Percentiles rank a stretch among this genome's conserved stretches.
Evolutionary conservation across 2,329 filamentous ascomycete genomes (phyloP).

Genomic region (Fusarium drepaniforme): DNA sequence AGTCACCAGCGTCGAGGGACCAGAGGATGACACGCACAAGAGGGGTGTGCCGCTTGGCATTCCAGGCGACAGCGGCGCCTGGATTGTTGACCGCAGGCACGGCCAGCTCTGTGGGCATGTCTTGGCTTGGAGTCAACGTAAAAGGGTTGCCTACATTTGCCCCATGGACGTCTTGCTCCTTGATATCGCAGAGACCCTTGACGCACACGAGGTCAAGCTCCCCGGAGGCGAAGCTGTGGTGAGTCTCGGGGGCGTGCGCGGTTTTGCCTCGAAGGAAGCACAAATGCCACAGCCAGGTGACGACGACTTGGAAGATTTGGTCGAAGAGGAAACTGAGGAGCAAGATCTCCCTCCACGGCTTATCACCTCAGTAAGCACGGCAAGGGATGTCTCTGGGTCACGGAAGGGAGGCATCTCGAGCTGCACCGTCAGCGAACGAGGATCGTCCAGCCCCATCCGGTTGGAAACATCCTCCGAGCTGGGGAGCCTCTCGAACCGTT

Average conservation of each 20-base stretch:
- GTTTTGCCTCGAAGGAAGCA: constrained; percentile 19
- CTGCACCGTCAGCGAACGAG: constrained; percentile 30
- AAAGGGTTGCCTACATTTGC: constrained; percentile 89
- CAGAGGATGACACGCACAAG: constrained; percentile 28
- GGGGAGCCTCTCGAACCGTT: constrained; percentile 43
- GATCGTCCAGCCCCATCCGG: constrained; percentile 44
- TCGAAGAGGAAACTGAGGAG: constrained; percentile 42
- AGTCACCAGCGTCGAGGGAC: constrained; percentile 58
- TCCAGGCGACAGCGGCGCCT: constrained; percentile 92
- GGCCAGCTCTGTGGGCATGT: constrained; percentile 91
- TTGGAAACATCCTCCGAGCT: constrained; percentile 46
- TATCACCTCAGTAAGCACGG: constrained; percentile 8
- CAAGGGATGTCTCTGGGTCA: constrained; percentile 8
- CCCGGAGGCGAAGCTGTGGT: constrained; percentile 69
- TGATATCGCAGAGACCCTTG: constrained; percentile 85
- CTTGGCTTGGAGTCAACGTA: constrained; percentile 85
- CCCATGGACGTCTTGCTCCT: constrained; percentile 92
- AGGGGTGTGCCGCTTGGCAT: constrained; percentile 66
- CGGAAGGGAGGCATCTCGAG: constrained; percentile 28
- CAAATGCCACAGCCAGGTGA: constrained; percentile 26
- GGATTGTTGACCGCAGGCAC: constrained; percentile 86
- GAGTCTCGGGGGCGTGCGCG: constrained; percentile 39
- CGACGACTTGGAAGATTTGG: constrained; percentile 44
- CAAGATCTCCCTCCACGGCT: constrained; percentile 30
- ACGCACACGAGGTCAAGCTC: constrained; percentile 76